A percentile compares a stretch with the other conserved stretches of the same genome.
Conservation (phyloP, 176 grass and related monocot species). For the Pharus latifolius region DNA sequence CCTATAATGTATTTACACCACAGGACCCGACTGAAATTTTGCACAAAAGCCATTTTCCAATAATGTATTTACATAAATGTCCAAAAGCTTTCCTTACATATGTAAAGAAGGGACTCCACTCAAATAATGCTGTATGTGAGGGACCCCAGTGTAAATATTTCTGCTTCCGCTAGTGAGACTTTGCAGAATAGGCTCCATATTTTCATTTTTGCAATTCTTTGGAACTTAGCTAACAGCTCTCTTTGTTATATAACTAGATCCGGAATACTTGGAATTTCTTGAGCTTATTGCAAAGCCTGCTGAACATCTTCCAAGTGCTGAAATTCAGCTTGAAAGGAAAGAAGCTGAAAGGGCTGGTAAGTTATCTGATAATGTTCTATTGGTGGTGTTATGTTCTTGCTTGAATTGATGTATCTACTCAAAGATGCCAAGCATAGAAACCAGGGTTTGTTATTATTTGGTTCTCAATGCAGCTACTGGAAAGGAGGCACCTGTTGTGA, state of each 20-base stretch:
- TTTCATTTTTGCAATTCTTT: slow-evolving; percentile 10
- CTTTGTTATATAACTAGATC: slow-evolving; percentile 50
- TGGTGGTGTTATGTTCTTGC: not conserved
- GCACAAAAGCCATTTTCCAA: too few species aligned
- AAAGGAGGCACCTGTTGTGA: slow-evolving; percentile 80
- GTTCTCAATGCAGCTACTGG: slow-evolving; percentile 41
- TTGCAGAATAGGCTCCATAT: not conserved
- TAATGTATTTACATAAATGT: too few species aligned
- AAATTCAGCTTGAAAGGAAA: slow-evolving; percentile 97
- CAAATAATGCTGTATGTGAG: too few species aligned
- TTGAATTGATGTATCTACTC: not conserved
- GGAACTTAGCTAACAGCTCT: slow-evolving; percentile 1
- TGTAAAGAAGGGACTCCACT: too few species aligned
- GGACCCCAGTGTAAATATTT: too few species aligned
- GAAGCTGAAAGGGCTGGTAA: slow-evolving; percentile 95
- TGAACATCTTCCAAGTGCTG: slow-evolving; percentile 94
- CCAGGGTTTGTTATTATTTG: not conserved
- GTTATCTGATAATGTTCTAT: slow-evolving; percentile 8
- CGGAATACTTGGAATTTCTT: slow-evolving; percentile 85
- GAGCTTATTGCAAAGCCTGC: slow-evolving; percentile 75
- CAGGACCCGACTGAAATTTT: too few species aligned
- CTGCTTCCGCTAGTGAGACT: too few species aligned
- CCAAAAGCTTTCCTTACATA: too few species aligned
- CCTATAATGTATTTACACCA: too few species aligned
- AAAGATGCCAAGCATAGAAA: slow-evolving; percentile 16